Conservation (phyloP, 2,329 filamentous ascomycete genomes). For the Dactylellina drechsleri region DNA sequence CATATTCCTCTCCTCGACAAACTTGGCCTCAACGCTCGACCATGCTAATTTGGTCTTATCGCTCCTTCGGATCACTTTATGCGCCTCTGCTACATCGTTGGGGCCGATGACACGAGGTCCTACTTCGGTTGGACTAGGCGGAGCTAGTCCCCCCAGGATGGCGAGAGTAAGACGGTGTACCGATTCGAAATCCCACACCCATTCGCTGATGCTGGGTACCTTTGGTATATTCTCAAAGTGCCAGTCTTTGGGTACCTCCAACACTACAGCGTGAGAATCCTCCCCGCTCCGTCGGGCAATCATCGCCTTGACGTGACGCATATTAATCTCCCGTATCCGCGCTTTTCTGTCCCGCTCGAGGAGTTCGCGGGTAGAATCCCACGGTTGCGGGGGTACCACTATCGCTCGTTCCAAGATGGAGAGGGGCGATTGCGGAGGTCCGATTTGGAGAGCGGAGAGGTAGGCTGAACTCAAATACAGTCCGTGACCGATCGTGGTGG, state of each 20-base stretch:
- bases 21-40: slow-evolving; percentile 46
- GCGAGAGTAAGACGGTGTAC: slow-evolving; percentile 67
- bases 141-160: slow-evolving; percentile 29
- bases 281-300: slow-evolving; percentile 64
- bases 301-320: slow-evolving; percentile 73
- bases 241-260: slow-evolving; percentile 60
- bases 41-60: slow-evolving; percentile 59
- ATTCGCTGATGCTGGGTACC: slow-evolving; percentile 60
- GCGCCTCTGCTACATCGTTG: slow-evolving; percentile 30
- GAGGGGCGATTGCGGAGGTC: slow-evolving; percentile 62
- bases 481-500: slow-evolving; percentile 63
- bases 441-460: slow-evolving; percentile 65
- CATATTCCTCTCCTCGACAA: slow-evolving; percentile 54
- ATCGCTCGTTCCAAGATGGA: slow-evolving; percentile 65
- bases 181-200: slow-evolving; percentile 70
- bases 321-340: slow-evolving; percentile 69
- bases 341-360: slow-evolving; percentile 66
- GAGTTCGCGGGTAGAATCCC: slow-evolving; percentile 61
- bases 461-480: slow-evolving; percentile 62
- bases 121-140: slow-evolving; percentile 59
- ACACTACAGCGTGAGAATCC: slow-evolving; percentile 56
- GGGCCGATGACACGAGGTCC: slow-evolving; percentile 43
- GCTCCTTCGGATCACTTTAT: slow-evolving; percentile 18
- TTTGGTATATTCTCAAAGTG: slow-evolving; percentile 57
- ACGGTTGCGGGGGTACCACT: slow-evolving; percentile 66